These are phyloP conservation scores for Amylocarpus encephaloides DNA, from an alignment of 2,329 filamentous ascomycete species.

Conservation along the genomic window DNA sequence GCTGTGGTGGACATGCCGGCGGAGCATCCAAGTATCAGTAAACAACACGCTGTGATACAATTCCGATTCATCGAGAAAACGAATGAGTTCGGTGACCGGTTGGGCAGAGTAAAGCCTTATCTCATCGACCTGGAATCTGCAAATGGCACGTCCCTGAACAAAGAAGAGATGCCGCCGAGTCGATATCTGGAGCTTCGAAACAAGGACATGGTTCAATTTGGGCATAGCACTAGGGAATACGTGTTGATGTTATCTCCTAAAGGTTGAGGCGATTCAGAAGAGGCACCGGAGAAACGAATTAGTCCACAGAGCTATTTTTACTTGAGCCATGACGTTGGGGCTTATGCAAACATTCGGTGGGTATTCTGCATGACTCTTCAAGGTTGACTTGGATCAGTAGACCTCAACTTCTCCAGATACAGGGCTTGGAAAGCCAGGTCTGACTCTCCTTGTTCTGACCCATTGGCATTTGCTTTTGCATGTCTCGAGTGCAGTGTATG, in stretches of 20 bases:
- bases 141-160: constrained; percentile 83
- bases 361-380: not conserved
- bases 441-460: too few relatives aligned
- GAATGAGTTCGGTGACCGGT: constrained; percentile 81
- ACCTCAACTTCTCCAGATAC: not conserved
- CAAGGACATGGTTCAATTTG: constrained; percentile 85
- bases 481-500: too few relatives aligned
- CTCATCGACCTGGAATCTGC: constrained; percentile 89
- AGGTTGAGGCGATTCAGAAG: constrained; percentile 8
- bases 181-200: constrained; percentile 81
- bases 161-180: constrained; percentile 63
- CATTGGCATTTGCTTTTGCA: too few relatives aligned
- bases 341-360: not conserved
- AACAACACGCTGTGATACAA: constrained; percentile 92
- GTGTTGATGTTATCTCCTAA: constrained; percentile 72
- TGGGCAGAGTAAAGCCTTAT: constrained; percentile 77
- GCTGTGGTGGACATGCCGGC: constrained; percentile 76
- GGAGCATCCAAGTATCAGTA: constrained; percentile 88
- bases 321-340: not conserved
- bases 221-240: constrained; percentile 84
- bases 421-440: too few relatives aligned
- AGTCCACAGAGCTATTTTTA: too few relatives aligned
- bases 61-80: constrained; percentile 79
- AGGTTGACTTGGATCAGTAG: not conserved
- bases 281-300: not conserved